These are phyloP conservation scores for Quercus berberidifolia DNA, from an alignment of 306 rosid species.

Conservation along the genomic window DNA sequence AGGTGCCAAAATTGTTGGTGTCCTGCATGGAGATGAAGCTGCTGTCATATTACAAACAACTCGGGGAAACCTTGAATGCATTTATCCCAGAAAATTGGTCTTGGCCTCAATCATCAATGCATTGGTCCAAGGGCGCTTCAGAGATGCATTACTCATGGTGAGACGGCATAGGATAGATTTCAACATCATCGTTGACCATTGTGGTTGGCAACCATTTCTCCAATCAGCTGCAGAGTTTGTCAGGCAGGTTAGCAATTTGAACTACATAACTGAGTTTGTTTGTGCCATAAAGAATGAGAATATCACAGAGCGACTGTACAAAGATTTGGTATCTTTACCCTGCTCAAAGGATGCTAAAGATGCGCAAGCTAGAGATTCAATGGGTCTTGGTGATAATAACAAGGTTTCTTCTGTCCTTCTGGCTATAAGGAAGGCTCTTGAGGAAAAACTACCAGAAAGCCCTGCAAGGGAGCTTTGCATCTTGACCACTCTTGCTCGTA, in stretches of 20 bases:
- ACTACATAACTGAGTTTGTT: slow-evolving; percentile 87
- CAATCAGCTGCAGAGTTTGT: slow-evolving; percentile 79
- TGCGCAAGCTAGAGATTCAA: slow-evolving; percentile 32
- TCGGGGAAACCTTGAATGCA: slow-evolving; percentile 88
- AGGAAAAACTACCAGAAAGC: slow-evolving; percentile 67
- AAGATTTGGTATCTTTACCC: slow-evolving; percentile 40
- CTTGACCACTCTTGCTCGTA: slow-evolving; percentile 90
- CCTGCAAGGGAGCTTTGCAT: slow-evolving; percentile 92
- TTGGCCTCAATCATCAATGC: slow-evolving; percentile 77
- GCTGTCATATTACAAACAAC: slow-evolving; percentile 71
- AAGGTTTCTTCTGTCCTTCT: slow-evolving; percentile 75
- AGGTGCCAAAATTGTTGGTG: slow-evolving; percentile 84
- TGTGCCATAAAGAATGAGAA: slow-evolving; percentile 86
- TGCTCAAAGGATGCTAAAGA: slow-evolving; percentile 36
- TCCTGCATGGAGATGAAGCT: slow-evolving; percentile 87
- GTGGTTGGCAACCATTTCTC: slow-evolving; percentile 77
- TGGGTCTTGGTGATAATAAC: slow-evolving; percentile 37
- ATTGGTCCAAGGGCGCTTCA: slow-evolving; percentile 70
- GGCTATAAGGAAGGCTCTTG: slow-evolving; percentile 82
- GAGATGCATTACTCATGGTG: slow-evolving; percentile 83
- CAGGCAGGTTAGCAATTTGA: slow-evolving; percentile 76
- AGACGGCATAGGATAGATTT: slow-evolving; percentile 97
- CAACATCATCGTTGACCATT: slow-evolving; percentile 73
- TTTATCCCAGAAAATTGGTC: slow-evolving; percentile 88
- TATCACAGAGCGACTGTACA: slow-evolving; percentile 60